Conservation (phyloP, 73 alveolate genomes). For the Paramecium bursaria region DNA sequence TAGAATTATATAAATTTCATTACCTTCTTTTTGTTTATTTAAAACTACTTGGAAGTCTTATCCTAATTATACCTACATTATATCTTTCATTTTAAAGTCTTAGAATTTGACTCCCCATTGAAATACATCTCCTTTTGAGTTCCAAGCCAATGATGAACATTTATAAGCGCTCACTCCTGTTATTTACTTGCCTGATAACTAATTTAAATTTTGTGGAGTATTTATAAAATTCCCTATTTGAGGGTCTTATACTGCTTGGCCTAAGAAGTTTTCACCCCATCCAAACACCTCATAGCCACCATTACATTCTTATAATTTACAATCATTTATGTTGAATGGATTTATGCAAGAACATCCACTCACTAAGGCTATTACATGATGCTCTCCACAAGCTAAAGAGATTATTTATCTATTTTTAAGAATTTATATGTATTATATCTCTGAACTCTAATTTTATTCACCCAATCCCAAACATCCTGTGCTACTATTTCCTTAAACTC, state of each 20-base stretch:
- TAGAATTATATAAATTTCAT: neutral
- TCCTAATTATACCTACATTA: neutral
- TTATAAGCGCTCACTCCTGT: conserved; percentile 27
- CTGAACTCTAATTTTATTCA: neutral
- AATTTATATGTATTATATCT: neutral
- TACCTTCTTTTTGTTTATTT: neutral
- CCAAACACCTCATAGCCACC: conserved; percentile 49
- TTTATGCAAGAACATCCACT: conserved; percentile 56
- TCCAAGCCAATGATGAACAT: conserved; percentile 34
- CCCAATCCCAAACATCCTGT: conserved; percentile 55
- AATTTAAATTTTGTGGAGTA: neutral
- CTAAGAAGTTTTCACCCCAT: conserved; percentile 53
- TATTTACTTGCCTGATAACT: conserved; percentile 5
- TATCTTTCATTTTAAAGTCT: neutral
- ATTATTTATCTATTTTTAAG: conserved; percentile 35
- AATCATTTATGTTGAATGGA: neutral
- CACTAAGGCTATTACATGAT: conserved; percentile 11
- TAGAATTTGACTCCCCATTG: conserved; percentile 10
- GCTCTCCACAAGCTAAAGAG: conserved; percentile 37
- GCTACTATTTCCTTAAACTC: conserved; percentile 15
- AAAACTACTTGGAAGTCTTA: neutral
- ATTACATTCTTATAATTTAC: conserved; percentile 10
- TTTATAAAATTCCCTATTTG: conserved; percentile 22
- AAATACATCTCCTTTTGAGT: conserved; percentile 10
- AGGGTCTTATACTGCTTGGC: neutral